Percentiles rank a stretch among this genome's conserved stretches.
Conservation (phyloP, 305 asterid species). For the Solanum chacoense region DNA sequence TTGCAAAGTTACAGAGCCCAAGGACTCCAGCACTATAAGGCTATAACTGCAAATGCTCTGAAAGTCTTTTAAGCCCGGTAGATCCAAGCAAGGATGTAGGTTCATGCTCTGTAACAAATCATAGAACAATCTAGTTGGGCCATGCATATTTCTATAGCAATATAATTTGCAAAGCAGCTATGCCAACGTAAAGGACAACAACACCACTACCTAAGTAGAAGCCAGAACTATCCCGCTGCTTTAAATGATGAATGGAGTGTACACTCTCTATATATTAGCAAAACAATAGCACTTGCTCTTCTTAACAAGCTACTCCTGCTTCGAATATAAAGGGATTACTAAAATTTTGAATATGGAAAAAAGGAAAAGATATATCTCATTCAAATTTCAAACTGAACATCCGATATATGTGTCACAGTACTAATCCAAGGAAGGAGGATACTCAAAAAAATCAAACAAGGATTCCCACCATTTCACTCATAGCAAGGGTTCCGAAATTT, state of each 20-base stretch:
- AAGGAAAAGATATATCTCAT: not conserved
- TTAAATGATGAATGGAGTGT: not conserved
- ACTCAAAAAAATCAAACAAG: not conserved
- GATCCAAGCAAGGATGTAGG: not conserved
- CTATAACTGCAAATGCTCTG: slow-evolving; percentile 42
- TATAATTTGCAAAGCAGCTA: slow-evolving; percentile 9
- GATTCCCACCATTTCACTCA: not conserved
- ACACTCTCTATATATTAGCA: not conserved
- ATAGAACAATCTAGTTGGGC: not conserved
- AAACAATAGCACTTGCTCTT: not conserved
- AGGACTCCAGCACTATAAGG: slow-evolving; percentile 50
- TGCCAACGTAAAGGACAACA: slow-evolving; percentile 12
- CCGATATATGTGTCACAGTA: not conserved
- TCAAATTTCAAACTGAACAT: not conserved
- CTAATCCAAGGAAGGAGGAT: not conserved
- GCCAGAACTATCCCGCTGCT: not conserved
- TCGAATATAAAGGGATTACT: not conserved
- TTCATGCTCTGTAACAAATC: not conserved
- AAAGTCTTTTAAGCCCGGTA: slow-evolving; percentile 23
- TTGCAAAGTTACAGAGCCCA: slow-evolving; percentile 49
- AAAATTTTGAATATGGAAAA: not conserved
- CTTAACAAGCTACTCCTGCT: not conserved
- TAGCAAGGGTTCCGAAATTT: not conserved
- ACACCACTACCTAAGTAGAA: not conserved
- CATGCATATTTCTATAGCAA: not conserved